phyloP scores from a whole-genome alignment of 2,329 filamentous ascomycete species.

The Penicillium freii region DNA sequence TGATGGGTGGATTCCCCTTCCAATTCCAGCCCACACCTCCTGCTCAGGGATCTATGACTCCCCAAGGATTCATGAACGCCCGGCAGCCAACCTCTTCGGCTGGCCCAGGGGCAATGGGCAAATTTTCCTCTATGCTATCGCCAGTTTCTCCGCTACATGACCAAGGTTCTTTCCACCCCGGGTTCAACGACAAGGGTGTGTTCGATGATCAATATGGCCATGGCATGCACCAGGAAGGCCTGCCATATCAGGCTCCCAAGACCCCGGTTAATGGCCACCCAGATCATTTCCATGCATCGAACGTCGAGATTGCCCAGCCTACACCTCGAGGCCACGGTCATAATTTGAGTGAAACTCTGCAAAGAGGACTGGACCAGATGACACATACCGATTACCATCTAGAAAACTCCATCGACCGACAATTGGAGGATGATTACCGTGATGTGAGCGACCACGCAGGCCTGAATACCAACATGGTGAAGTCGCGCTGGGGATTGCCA shows the following conservation, averaged over 20 bases:
- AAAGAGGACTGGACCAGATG: constrained; percentile 70
- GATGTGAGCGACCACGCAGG: constrained; percentile 28
- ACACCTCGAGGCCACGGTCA: constrained; percentile 64
- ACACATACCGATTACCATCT: constrained; percentile 77
- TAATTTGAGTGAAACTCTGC: constrained; percentile 73
- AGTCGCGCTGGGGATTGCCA: constrained; percentile 40
- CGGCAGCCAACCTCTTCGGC: constrained; percentile 59
- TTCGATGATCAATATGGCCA: constrained; percentile 27
- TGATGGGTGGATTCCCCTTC: constrained; percentile 66
- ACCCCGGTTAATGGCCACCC: constrained; percentile 33
- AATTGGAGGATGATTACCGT: constrained; percentile 73
- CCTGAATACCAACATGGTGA: constrained; percentile 31
- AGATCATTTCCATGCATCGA: constrained; percentile 44
- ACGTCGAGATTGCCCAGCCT: constrained; percentile 58
- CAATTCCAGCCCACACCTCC: constrained; percentile 62
- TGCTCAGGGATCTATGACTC: constrained; percentile 41
- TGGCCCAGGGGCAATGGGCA: constrained; percentile 44
- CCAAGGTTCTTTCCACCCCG: constrained; percentile 40
- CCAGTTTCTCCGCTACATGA: constrained; percentile 64
- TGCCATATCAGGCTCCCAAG: constrained; percentile 29
- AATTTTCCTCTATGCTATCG: constrained; percentile 54
- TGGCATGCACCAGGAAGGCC: constrained; percentile 23
- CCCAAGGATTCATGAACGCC: constrained; percentile 44
- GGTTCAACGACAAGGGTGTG: constrained; percentile 30
- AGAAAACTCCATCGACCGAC: constrained; percentile 73